A percentile compares a stretch with the other conserved stretches of the same genome.
Conservation (phyloP, 2,329 filamentous ascomycete genomes). For the Fonsecaea nubica region DNA sequence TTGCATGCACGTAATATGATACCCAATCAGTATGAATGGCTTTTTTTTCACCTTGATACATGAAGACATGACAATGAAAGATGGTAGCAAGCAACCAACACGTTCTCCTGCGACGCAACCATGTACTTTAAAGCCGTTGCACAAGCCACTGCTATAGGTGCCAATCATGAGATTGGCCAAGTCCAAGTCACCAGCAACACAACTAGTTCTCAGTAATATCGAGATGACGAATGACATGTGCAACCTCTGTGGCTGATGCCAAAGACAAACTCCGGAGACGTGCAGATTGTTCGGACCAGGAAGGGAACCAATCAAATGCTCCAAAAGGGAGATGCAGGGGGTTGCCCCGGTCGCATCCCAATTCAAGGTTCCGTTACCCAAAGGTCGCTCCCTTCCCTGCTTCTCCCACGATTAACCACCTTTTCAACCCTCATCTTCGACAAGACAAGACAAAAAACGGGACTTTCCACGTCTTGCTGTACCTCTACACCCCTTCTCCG, state of each 20-base stretch:
- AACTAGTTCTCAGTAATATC: not conserved
- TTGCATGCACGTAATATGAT: slow-evolving; percentile 13
- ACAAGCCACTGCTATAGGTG: not conserved
- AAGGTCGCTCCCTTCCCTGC: slow-evolving; percentile 15
- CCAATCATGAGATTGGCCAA: not conserved
- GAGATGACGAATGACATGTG: too few relatives aligned
- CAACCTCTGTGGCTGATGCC: too few relatives aligned
- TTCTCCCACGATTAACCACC: not conserved
- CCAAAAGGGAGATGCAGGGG: not conserved
- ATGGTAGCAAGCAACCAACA: not conserved
- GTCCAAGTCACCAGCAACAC: not conserved
- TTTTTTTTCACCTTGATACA: not conserved
- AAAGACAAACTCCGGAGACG: slow-evolving; percentile 9
- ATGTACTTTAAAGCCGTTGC: not conserved
- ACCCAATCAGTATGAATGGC: slow-evolving; percentile 18
- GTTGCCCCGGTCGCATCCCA: slow-evolving; percentile 20
- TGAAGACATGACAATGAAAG: not conserved
- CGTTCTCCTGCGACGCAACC: not conserved
- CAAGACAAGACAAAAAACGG: not conserved
- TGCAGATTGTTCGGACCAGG: slow-evolving; percentile 21
- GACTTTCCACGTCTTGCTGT: not conserved
- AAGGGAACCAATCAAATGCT: slow-evolving; percentile 11
- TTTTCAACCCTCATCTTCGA: not conserved
- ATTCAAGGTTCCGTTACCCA: slow-evolving; percentile 5
- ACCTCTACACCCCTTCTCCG: slow-evolving; percentile 3